Evolutionary conservation across 768 basidiomycete species (phyloP).

Genomic region (Lentinula raphanica): DNA sequence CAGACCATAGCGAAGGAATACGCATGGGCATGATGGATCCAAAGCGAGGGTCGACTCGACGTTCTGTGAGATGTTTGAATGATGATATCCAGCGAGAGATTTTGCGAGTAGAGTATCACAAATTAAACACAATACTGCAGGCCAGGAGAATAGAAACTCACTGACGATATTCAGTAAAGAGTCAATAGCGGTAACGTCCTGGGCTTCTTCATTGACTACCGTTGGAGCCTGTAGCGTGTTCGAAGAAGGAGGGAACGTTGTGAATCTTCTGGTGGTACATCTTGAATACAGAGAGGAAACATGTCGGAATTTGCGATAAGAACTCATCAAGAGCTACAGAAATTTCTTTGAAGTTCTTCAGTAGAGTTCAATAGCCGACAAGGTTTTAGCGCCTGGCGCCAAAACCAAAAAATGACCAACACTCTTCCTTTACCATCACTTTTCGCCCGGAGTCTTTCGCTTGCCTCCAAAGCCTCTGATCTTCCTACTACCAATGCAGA

Average conservation of each 20-base stretch:
- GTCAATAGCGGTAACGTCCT: slow-evolving; percentile 57
- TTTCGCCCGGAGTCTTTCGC: slow-evolving; percentile 29
- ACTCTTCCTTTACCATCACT: slow-evolving; percentile 31
- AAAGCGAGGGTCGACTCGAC: slow-evolving; percentile 23
- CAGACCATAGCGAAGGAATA: slow-evolving; percentile 51
- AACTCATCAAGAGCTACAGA: no score
- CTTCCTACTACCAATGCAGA: slow-evolving; percentile 37
- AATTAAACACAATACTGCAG: neutral
- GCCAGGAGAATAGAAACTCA: slow-evolving; percentile 29
- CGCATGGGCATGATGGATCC: slow-evolving; percentile 45
- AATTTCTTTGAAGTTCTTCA: no score
- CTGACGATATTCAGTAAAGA: slow-evolving; percentile 48
- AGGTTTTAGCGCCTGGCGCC: no score
- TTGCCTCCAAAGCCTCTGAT: slow-evolving; percentile 33
- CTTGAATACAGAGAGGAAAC: neutral
- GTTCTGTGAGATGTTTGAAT: neutral
- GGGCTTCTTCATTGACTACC: slow-evolving; percentile 39
- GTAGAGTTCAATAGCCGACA: no score
- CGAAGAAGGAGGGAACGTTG: neutral
- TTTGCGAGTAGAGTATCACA: neutral
- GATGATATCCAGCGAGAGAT: neutral
- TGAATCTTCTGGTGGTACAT: neutral
- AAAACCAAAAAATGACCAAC: neutral
- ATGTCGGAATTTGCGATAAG: neutral
- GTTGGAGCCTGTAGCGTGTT: slow-evolving; percentile 15